Conservation (phyloP, 805 yeast genomes). For the Candida verbasci region DNA sequence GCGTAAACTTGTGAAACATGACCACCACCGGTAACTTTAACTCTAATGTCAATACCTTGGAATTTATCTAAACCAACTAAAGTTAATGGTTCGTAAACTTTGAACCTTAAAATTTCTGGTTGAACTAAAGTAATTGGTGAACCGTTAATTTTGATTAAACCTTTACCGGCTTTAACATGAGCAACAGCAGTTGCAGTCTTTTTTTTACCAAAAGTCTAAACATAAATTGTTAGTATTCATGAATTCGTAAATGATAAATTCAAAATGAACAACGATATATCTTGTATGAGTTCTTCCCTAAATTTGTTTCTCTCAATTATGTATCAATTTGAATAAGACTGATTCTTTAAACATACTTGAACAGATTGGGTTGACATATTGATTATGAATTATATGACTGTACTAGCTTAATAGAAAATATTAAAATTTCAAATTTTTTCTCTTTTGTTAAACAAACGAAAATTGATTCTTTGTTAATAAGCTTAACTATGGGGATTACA, state of each 20-base stretch:
- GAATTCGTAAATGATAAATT: too few relatives aligned
- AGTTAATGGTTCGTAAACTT: constrained; percentile 99
- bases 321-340: too few relatives aligned
- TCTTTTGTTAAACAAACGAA: not conserved
- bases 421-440: constrained; percentile 12
- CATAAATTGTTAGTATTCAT: constrained; percentile 24
- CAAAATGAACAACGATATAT: too few relatives aligned
- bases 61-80: constrained; percentile 98
- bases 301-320: too few relatives aligned
- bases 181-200: constrained; percentile 99
- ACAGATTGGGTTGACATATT: constrained; percentile 79
- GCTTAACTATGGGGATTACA: not conserved
- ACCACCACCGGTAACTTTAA: constrained; percentile 99
- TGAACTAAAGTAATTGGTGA: constrained; percentile 98
- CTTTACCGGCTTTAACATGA: constrained; percentile 98
- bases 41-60: constrained; percentile 97
- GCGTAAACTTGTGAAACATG: constrained; percentile 99
- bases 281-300: too few relatives aligned
- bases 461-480: not conserved
- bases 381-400: constrained; percentile 4
- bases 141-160: constrained; percentile 99
- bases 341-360: constrained; percentile 72
- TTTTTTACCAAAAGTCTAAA: constrained; percentile 98
- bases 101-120: constrained; percentile 99
- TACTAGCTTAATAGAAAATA: constrained; percentile 8